A percentile compares a stretch with the other conserved stretches of the same genome.
These are phyloP conservation scores for Chlamydomonas sp. DNA, from an alignment of 139 green algal species.

Conservation along the genomic window DNA sequence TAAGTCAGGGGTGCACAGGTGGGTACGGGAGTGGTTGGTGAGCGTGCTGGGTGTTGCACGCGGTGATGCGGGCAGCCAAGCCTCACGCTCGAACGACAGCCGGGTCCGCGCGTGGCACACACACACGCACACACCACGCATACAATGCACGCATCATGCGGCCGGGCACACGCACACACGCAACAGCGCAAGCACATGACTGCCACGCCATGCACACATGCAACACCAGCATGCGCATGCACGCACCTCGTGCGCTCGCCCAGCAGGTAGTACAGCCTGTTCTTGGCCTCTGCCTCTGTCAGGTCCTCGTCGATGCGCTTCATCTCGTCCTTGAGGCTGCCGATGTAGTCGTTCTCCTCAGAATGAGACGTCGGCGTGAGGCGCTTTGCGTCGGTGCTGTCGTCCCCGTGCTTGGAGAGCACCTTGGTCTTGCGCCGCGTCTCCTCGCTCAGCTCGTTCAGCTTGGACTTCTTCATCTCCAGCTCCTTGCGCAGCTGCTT, in stretches of 20 bases:
- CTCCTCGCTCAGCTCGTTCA: slow-evolving; percentile 69
- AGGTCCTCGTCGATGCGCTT: slow-evolving; percentile 63
- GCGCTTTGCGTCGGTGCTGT: slow-evolving; percentile 37
- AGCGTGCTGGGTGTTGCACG: not conserved
- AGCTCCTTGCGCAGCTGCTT: slow-evolving; percentile 56
- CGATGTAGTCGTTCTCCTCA: slow-evolving; percentile 32
- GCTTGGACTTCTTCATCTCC: slow-evolving; percentile 70
- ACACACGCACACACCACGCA: too few species aligned
- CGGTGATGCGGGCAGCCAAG: not conserved
- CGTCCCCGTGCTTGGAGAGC: slow-evolving; percentile 34
- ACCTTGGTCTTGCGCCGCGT: slow-evolving; percentile 22
- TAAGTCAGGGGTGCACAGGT: not conserved
- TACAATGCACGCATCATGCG: too few species aligned
- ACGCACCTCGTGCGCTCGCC: slow-evolving; percentile 55
- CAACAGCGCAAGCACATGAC: too few species aligned
- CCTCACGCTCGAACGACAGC: not conserved
- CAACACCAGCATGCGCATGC: too few species aligned
- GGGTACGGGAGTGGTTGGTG: too few species aligned
- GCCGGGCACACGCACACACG: too few species aligned
- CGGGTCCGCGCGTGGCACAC: not conserved
- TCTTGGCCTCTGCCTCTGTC: slow-evolving; percentile 63
- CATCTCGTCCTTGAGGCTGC: slow-evolving; percentile 55
- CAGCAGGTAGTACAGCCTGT: slow-evolving; percentile 78
- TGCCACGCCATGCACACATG: too few species aligned
- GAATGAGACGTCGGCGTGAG: slow-evolving; percentile 16